Evolutionary conservation across 169 alveolate species (phyloP).

Genomic region (Cryptosporidium parvum): DNA sequence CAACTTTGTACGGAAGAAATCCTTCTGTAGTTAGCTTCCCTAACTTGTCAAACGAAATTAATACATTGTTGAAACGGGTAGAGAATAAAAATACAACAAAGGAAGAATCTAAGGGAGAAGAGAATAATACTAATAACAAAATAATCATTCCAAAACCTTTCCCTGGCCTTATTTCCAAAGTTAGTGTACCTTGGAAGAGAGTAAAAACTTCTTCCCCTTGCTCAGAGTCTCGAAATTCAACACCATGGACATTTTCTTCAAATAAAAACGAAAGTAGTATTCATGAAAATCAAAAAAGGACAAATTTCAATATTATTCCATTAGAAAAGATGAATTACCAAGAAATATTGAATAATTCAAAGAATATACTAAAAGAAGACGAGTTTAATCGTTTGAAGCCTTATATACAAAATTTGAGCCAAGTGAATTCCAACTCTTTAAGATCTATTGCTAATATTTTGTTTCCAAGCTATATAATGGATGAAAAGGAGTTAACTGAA

Average conservation of each 20-base stretch:
- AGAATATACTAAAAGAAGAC: conserved; percentile 5
- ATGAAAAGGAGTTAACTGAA: background rate
- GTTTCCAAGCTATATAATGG: conserved; percentile 16
- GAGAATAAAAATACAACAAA: background rate
- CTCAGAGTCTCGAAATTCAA: background rate
- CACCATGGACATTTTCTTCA: background rate
- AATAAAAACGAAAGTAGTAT: background rate
- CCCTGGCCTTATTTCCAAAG: background rate
- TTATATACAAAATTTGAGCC: background rate
- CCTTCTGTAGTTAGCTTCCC: conserved; percentile 11
- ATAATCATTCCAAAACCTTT: background rate
- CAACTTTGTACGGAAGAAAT: background rate
- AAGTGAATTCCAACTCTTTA: conserved; percentile 15
- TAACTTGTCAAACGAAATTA: conserved; percentile 31
- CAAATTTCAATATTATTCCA: background rate
- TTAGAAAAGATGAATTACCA: background rate
- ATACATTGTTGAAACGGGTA: conserved; percentile 16
- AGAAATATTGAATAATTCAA: conserved; percentile 9
- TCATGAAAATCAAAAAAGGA: conserved; percentile 22
- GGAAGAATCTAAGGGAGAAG: background rate
- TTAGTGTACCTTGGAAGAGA: conserved; percentile 2
- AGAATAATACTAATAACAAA: background rate
- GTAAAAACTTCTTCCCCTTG: conserved; percentile 1
- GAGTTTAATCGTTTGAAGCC: conserved; percentile 26
- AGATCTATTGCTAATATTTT: conserved; percentile 1